Evolutionary conservation across 768 basidiomycete species (phyloP).

Genomic region (Boletus barrowsii): DNA sequence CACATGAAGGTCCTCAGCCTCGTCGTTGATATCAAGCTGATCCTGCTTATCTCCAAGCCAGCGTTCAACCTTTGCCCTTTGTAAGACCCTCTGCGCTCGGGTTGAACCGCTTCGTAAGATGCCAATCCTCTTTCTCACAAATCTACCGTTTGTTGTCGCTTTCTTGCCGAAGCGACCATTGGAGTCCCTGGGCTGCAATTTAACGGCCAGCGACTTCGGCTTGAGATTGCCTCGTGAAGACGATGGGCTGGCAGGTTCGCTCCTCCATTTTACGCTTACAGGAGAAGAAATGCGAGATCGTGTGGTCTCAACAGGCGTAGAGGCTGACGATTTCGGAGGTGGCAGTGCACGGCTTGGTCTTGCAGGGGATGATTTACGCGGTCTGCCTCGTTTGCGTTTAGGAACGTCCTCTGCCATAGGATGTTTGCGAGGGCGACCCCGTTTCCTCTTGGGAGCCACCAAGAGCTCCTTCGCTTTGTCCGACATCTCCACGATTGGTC

Average conservation of each 20-base stretch:
- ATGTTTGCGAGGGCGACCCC: slow-evolving; percentile 35
- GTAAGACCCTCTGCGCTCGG: slow-evolving; percentile 40
- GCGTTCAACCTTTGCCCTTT: slow-evolving; percentile 40
- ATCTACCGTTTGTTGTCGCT: slow-evolving; percentile 44
- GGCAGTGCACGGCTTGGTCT: slow-evolving; percentile 9
- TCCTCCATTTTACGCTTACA: slow-evolving; percentile 19
- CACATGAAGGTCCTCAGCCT: slow-evolving; percentile 6
- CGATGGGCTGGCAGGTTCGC: slow-evolving; percentile 23
- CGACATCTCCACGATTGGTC: slow-evolving; percentile 29
- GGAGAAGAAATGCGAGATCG: slow-evolving; percentile 18
- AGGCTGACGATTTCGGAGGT: slow-evolving; percentile 6
- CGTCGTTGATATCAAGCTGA: slow-evolving; percentile 12
- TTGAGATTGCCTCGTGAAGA: slow-evolving; percentile 27
- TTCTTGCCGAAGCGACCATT: slow-evolving; percentile 73
- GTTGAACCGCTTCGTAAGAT: slow-evolving; percentile 26
- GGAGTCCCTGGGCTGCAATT: slow-evolving; percentile 55
- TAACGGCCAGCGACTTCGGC: slow-evolving; percentile 43
- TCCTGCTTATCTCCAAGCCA: slow-evolving; percentile 33
- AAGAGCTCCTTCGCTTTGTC: slow-evolving; percentile 34
- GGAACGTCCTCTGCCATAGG: slow-evolving; percentile 30
- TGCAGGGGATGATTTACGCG: slow-evolving; percentile 29
- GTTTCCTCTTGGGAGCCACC: slow-evolving; percentile 30
- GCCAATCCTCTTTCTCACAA: slow-evolving; percentile 35
- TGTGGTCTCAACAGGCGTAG: slow-evolving; percentile 9
- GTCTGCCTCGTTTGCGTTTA: slow-evolving; percentile 36